phyloP scores from a whole-genome alignment of 768 basidiomycete species.

The Auriscalpium vulgare region DNA sequence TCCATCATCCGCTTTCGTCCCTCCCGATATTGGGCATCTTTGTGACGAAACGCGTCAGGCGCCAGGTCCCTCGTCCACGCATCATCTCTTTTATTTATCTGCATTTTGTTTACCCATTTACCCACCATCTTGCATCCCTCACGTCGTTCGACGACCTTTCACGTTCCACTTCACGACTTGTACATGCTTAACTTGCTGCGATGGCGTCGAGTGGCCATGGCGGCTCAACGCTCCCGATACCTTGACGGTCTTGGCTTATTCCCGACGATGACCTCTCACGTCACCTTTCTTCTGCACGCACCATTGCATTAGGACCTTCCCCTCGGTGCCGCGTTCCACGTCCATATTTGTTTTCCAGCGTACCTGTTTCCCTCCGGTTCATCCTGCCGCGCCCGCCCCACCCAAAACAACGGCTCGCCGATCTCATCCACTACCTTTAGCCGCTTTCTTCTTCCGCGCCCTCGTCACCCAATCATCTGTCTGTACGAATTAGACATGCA shows the following conservation, averaged over 20 bases:
- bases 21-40: not conserved
- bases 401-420: slow-evolving; percentile 16
- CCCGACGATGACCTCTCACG: not conserved
- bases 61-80: not conserved
- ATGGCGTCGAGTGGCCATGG: not conserved
- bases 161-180: not conserved
- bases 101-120: slow-evolving; percentile 6
- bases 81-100: not conserved
- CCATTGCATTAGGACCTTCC: not conserved
- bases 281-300: not conserved
- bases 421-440: slow-evolving; percentile 16
- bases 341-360: not conserved
- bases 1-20: not conserved
- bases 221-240: not conserved
- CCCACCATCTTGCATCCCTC: not conserved
- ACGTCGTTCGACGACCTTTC: not conserved
- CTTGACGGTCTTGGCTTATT: not conserved
- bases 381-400: not conserved
- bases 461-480: slow-evolving; percentile 2
- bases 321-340: not conserved
- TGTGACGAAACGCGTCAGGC: not conserved
- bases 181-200: not conserved
- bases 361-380: not conserved
- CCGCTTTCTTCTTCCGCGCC: slow-evolving; percentile 18
- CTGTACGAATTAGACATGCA: slow-evolving; percentile 74